Base-by-base conservation (phyloP, 495 filamentous ascomycete genomes). In the Podospora anserina region DNA sequence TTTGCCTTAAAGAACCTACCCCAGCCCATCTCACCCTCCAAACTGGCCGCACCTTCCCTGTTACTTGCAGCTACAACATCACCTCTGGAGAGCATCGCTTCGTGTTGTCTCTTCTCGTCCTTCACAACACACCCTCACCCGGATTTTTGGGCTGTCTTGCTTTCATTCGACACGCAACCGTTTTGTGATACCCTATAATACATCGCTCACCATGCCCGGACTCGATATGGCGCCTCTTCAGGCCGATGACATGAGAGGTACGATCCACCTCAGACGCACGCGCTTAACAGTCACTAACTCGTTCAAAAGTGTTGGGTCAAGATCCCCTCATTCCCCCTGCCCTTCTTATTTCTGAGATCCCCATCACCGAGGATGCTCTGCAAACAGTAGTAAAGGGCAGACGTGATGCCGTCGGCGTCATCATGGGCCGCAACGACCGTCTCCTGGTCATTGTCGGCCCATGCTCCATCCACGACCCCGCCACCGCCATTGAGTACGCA, bases 381-480 rank as follows among this genome's bases (percentile, higher is more conserved):
- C 78, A 89, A 67, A 90, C 93, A 2, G 94, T 98, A 61, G 82
- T 97, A 61, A 82, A 87, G 72, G 95, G 93, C 70, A 92, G 95
- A 66, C 86, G 85, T 71, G 92, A 96, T 74, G 90, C 93, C 69
- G 85, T 93, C 66, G 83, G 88, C 26, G 90, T 97, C 76, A 91
- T 98, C 68, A 93, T 91, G 77, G 86, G 85, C 65, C 79, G 77
- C 11, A 88, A 89, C 74, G 92, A 97, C 83, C 92, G 93, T 61
- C 90, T 99, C 5, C 88, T 99, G 68, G 95, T 98, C 70, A 87
- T 99, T 63, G 91, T 95, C 73, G 95, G 95, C 1, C 95, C 95
- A 32, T 99, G 95, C 85, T 97, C 94, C 59, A 93, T 99, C 76
- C 95, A 99, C 83, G 95, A 99, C 79, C 95, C 95, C 2, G 88